These are phyloP conservation scores for Leucoagaricus sp. DNA, from an alignment of 1,284 basidiomycete species.

Conservation along the genomic window DNA sequence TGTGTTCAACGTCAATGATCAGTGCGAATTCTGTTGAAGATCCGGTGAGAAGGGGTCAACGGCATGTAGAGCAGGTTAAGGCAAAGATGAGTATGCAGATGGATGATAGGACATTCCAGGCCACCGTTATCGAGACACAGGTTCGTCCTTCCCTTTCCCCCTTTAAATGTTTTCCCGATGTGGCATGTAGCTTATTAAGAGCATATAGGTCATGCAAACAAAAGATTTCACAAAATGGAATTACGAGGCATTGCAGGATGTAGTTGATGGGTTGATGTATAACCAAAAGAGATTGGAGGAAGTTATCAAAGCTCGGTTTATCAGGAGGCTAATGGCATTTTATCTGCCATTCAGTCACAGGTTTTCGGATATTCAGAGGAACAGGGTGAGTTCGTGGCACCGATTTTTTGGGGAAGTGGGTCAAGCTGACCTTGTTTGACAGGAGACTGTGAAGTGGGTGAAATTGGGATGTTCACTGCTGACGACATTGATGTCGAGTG, in stretches of 20 bases:
- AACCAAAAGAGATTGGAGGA: constrained; percentile 96
- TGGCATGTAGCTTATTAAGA: too few relatives aligned
- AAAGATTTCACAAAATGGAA: constrained; percentile 96
- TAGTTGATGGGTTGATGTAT: constrained; percentile 90
- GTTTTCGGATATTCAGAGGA: constrained; percentile 82
- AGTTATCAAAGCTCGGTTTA: constrained; percentile 88
- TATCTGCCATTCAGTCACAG: constrained; percentile 88
- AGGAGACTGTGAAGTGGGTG: constrained; percentile 86
- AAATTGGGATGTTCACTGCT: constrained; percentile 81
- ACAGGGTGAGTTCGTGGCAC: constrained; percentile 49
- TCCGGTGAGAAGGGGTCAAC: constrained; percentile 82
- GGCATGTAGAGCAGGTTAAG: constrained; percentile 89
- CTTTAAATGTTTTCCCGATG: background rate
- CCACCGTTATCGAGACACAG: constrained; percentile 82
- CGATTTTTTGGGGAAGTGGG: background rate
- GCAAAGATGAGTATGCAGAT: constrained; percentile 90
- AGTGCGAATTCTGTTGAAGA: constrained; percentile 90
- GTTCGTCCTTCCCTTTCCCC: constrained; percentile 37
- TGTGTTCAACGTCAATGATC: background rate
- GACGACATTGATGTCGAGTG: constrained; percentile 79
- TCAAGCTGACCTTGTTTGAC: constrained; percentile 5
- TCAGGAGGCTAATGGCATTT: constrained; percentile 87
- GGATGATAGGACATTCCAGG: constrained; percentile 90
- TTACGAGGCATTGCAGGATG: constrained; percentile 84
- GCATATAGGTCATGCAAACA: constrained; percentile 72